Evolutionary conservation across 768 basidiomycete genomes (phyloP).

Genomic region (Trametes punicea): DNA sequence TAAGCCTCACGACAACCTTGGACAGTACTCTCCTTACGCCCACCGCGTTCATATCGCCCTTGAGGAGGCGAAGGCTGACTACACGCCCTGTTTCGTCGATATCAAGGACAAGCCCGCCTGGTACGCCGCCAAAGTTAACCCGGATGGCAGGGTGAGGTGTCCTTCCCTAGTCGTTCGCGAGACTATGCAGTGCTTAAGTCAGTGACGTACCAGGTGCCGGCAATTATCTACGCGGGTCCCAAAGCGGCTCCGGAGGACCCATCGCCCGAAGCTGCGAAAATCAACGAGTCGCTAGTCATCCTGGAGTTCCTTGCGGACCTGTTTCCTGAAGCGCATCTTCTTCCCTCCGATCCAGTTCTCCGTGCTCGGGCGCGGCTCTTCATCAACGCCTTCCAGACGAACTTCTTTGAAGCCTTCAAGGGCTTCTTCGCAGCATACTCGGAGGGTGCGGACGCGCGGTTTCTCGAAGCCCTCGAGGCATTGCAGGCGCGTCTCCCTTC

Average conservation of each 20-base stretch:
- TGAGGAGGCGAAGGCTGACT: conserved; percentile 47
- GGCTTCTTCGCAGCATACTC: conserved; percentile 49
- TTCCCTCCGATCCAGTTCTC: conserved; percentile 51
- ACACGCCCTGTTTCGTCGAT: conserved; percentile 52
- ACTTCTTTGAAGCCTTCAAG: conserved; percentile 38
- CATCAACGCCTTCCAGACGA: conserved; percentile 47
- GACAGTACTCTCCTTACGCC: conserved; percentile 7
- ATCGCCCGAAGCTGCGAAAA: conserved; percentile 53
- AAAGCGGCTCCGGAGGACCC: conserved; percentile 51
- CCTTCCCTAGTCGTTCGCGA: background rate
- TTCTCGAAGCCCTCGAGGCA: conserved; percentile 42
- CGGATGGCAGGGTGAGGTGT: conserved; percentile 51
- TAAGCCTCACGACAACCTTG: too few relatives aligned
- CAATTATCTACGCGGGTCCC: conserved; percentile 60
- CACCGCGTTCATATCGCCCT: conserved; percentile 52
- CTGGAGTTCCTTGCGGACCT: conserved; percentile 66
- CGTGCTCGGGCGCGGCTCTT: conserved; percentile 64
- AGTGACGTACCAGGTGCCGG: conserved; percentile 43
- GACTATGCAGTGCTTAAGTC: too few relatives aligned
- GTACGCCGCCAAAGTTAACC: conserved; percentile 63
- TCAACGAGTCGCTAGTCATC: conserved; percentile 61
- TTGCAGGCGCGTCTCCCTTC: conserved; percentile 49
- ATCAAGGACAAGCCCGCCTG: conserved; percentile 62
- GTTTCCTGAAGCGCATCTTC: conserved; percentile 43
- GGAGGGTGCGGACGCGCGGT: conserved; percentile 35